Conservation (phyloP, 495 filamentous ascomycete species). For the Arthonia radiata region DNA sequence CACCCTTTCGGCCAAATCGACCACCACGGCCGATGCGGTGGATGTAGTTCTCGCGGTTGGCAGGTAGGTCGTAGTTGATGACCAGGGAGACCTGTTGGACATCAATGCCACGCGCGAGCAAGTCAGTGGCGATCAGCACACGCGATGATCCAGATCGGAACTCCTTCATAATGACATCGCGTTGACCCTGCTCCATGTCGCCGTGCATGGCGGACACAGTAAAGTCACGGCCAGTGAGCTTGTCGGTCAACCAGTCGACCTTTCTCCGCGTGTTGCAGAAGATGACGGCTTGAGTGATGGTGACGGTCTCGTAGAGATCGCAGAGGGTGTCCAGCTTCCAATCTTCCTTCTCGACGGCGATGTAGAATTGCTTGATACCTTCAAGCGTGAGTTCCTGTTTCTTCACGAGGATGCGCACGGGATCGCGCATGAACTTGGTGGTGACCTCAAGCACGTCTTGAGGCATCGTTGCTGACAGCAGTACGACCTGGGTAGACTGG, state of each 20-base stretch:
- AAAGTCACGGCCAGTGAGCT: slow-evolving; percentile 94
- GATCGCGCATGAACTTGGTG: slow-evolving; percentile 99
- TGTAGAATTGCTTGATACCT: slow-evolving; percentile 98
- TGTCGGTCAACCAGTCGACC: slow-evolving; percentile 98
- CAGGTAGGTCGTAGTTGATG: slow-evolving; percentile 97
- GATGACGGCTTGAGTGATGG: slow-evolving; percentile 97
- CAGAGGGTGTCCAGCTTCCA: slow-evolving; percentile 99
- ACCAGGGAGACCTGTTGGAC: slow-evolving; percentile 98
- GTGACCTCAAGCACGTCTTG: slow-evolving; percentile 99
- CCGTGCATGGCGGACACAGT: slow-evolving; percentile 98
- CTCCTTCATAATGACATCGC: slow-evolving; percentile 97
- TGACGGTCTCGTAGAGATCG: slow-evolving; percentile 96
- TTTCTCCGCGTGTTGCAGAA: slow-evolving; percentile 99
- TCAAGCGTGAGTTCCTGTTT: slow-evolving; percentile 96
- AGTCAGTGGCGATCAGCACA: slow-evolving; percentile 94
- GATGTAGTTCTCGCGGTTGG: slow-evolving; percentile 99
- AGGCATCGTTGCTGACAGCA: slow-evolving; percentile 88
- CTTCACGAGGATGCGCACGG: slow-evolving; percentile 96
- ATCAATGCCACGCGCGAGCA: slow-evolving; percentile 95
- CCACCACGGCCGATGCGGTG: slow-evolving; percentile 91
- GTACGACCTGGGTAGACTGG: slow-evolving; percentile 88
- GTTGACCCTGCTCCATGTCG: slow-evolving; percentile 94
- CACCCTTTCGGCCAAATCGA: slow-evolving; percentile 92
- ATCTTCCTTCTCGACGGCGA: slow-evolving; percentile 97
- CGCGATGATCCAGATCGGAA: slow-evolving; percentile 90